A percentile compares a stretch with the other conserved stretches of the same genome.
Evolutionary conservation across 306 rosid species (phyloP).

Genomic region (Senna siamea): DNA sequence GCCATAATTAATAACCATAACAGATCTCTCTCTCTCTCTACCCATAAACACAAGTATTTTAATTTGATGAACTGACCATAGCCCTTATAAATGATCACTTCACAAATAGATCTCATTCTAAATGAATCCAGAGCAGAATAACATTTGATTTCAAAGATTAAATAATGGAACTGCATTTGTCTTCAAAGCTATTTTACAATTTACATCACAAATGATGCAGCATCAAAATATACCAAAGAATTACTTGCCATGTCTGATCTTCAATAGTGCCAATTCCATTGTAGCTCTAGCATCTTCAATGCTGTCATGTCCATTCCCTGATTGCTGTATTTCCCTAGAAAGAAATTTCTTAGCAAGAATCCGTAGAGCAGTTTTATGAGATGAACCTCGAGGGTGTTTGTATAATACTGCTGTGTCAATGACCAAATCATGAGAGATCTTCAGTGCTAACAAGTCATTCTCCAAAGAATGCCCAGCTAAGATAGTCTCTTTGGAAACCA

Average conservation of each 20-base stretch:
- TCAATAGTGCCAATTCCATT: slow-evolving; percentile 82
- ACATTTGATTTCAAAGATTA: slow-evolving; percentile 11
- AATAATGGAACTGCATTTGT: slow-evolving; percentile 13
- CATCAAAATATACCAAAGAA: slow-evolving; percentile 35
- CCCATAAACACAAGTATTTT: background rate
- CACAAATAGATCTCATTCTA: background rate
- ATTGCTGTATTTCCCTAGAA: slow-evolving; percentile 87
- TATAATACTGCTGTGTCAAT: slow-evolving; percentile 90
- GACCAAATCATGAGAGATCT: slow-evolving; percentile 71
- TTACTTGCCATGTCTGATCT: slow-evolving; percentile 73
- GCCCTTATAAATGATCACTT: background rate
- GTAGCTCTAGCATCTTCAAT: slow-evolving; percentile 93
- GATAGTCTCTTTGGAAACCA: slow-evolving; percentile 84
- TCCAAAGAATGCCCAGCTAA: slow-evolving; percentile 94
- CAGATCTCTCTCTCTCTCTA: background rate
- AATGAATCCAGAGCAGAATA: slow-evolving; percentile 5
- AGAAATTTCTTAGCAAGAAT: slow-evolving; percentile 77
- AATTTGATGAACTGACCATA: background rate
- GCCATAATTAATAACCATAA: background rate
- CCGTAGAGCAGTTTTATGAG: slow-evolving; percentile 85
- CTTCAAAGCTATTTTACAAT: slow-evolving; percentile 19
- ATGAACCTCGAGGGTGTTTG: slow-evolving; percentile 69
- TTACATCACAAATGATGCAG: slow-evolving; percentile 21
- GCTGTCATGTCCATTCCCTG: slow-evolving; percentile 92
- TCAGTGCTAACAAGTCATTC: slow-evolving; percentile 88